These are phyloP conservation scores for Brasenia schreberi DNA, from an alignment of 164 flowering plant species.

Conservation along the genomic window DNA sequence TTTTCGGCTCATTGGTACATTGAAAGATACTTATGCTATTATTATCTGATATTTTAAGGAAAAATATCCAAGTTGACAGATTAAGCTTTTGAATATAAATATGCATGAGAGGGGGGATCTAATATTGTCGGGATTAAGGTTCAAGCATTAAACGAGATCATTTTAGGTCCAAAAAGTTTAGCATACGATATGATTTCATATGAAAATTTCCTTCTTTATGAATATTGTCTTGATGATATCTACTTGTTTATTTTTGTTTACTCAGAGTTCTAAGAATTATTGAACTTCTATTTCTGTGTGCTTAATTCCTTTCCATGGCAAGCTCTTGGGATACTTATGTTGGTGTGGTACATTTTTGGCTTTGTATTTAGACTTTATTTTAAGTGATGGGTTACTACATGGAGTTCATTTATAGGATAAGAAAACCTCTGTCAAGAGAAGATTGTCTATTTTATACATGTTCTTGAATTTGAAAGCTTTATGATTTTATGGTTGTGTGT, in stretches of 20 bases:
- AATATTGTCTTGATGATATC: too few relatives aligned
- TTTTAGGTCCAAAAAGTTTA: too few relatives aligned
- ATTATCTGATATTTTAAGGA: not conserved
- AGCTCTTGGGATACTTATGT: not conserved
- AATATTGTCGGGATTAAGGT: not conserved
- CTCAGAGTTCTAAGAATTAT: too few relatives aligned
- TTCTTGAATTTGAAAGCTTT: too few relatives aligned
- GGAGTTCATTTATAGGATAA: not conserved
- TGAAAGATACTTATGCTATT: too few relatives aligned
- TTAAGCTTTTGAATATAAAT: not conserved
- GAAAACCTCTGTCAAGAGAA: not conserved
- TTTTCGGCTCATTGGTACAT: not conserved
- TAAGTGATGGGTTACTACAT: conserved; percentile 3
- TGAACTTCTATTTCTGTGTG: too few relatives aligned
- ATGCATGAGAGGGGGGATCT: not conserved
- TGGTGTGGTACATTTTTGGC: conserved; percentile 2
- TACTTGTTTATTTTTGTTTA: too few relatives aligned
- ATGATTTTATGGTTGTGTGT: too few relatives aligned
- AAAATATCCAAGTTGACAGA: not conserved
- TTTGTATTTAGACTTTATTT: conserved; percentile 1
- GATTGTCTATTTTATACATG: not conserved
- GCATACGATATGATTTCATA: too few relatives aligned
- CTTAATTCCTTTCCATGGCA: too few relatives aligned
- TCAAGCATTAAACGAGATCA: too few relatives aligned
- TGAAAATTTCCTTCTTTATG: too few relatives aligned